Conservation (phyloP, 345 rosid species). For the Trapa bicornis region DNA sequence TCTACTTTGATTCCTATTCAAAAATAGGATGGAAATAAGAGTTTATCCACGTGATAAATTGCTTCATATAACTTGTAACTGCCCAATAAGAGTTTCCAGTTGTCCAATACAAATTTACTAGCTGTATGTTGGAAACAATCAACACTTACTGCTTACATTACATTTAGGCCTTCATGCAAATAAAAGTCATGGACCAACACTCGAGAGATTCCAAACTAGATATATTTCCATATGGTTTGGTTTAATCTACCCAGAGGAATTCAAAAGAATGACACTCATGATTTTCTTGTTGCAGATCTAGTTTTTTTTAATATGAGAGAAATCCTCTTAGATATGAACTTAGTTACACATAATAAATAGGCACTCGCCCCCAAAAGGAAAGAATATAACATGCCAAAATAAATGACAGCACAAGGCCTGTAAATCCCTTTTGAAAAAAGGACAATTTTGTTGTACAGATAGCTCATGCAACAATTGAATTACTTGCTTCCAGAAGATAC, state of each 20-base stretch:
- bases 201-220: background rate
- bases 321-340: background rate
- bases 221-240: background rate
- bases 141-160: background rate
- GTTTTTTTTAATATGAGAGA: background rate
- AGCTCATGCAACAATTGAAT: background rate
- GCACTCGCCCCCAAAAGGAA: background rate
- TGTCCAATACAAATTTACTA: background rate
- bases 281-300: background rate
- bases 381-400: background rate
- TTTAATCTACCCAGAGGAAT: background rate
- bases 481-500: background rate
- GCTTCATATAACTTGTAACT: background rate
- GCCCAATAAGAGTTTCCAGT: background rate
- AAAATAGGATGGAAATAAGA: conserved; percentile 12
- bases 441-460: background rate
- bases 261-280: background rate
- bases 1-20: conserved; percentile 65
- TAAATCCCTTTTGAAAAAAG: background rate
- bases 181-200: background rate
- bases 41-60: background rate
- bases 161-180: background rate
- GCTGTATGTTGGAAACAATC: background rate
- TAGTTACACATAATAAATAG: background rate
- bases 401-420: background rate